These are phyloP conservation scores for Neurospora cerealis DNA, from an alignment of 495 filamentous ascomycete genomes.

Conservation along the genomic window DNA sequence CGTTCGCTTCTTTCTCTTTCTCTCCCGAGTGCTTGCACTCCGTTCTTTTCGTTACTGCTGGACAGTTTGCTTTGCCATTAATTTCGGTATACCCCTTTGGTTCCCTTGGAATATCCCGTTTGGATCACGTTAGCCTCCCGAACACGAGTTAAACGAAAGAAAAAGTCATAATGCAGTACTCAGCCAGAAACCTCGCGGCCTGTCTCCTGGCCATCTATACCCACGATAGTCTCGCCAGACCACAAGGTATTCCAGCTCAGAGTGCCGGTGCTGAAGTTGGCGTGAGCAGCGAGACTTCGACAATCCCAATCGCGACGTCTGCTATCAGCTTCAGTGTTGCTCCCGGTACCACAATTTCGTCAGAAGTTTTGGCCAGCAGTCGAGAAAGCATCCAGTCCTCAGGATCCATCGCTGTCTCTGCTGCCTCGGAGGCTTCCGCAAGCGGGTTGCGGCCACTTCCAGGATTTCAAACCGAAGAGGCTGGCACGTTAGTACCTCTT, in stretches of 20 bases:
- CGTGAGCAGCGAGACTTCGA: neutral
- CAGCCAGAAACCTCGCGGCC: neutral
- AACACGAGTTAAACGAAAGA: neutral
- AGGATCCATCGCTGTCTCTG: neutral
- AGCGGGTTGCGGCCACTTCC: slow-evolving; percentile 12
- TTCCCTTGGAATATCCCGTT: neutral
- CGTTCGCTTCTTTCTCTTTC: slow-evolving; percentile 3
- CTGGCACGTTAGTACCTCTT: slow-evolving; percentile 9
- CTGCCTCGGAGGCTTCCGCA: slow-evolving; percentile 7
- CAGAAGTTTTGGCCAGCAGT: slow-evolving; percentile 8
- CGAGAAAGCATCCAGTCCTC: neutral
- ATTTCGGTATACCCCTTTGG: neutral
- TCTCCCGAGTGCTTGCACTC: neutral
- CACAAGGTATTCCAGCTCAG: neutral
- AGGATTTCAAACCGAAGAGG: slow-evolving; percentile 8
- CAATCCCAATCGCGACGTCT: neutral
- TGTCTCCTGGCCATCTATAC: neutral
- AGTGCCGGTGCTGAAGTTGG: neutral
- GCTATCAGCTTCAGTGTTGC: neutral
- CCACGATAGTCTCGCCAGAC: neutral
- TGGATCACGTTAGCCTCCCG: neutral
- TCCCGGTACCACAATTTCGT: neutral
- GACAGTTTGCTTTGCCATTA: slow-evolving; percentile 12
- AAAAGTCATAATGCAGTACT: neutral
- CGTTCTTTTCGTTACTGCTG: slow-evolving; percentile 24